These are phyloP conservation scores for Ophiostoma piceae DNA, from an alignment of 2,329 filamentous ascomycete genomes.

Conservation along the genomic window DNA sequence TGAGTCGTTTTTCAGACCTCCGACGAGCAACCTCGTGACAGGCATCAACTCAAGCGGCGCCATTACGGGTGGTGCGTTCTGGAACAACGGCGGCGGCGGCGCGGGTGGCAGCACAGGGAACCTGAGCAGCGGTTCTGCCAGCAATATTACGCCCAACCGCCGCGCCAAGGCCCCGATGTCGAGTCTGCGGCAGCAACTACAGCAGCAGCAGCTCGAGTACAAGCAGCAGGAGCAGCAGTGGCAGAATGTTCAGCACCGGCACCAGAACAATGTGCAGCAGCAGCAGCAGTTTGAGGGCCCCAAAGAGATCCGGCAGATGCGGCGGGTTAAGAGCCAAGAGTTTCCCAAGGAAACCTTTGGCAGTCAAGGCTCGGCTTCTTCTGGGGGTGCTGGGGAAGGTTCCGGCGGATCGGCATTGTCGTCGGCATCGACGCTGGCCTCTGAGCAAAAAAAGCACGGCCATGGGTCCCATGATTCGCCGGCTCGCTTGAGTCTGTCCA, in stretches of 20 bases:
- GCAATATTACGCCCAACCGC: constrained; percentile 3
- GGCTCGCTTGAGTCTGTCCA: constrained; percentile 47
- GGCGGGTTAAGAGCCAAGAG: constrained; percentile 10
- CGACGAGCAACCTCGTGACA: background rate
- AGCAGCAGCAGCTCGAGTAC: constrained; percentile 22
- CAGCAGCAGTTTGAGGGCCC: constrained; percentile 15
- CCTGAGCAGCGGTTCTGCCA: background rate
- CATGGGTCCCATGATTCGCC: constrained; percentile 34
- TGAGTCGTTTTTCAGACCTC: background rate
- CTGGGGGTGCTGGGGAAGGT: background rate
- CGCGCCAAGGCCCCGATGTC: constrained; percentile 11
- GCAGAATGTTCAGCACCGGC: background rate
- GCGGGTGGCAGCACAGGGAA: background rate
- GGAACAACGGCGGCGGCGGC: background rate
- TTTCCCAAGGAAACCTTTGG: background rate
- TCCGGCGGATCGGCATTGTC: background rate
- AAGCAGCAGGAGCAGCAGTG: constrained; percentile 19
- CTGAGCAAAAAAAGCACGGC: background rate
- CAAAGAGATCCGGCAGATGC: background rate
- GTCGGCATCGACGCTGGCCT: constrained; percentile 21
- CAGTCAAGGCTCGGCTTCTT: background rate
- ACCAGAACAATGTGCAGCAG: constrained; percentile 16
- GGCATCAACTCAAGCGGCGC: background rate
- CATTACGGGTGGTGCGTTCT: background rate
- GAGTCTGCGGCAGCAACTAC: constrained; percentile 21